Evolutionary conservation across 495 filamentous ascomycete genomes (phyloP), one percentile per base, ranked within the genome.

Genomic region (Daldinia vernicosa): DNA sequence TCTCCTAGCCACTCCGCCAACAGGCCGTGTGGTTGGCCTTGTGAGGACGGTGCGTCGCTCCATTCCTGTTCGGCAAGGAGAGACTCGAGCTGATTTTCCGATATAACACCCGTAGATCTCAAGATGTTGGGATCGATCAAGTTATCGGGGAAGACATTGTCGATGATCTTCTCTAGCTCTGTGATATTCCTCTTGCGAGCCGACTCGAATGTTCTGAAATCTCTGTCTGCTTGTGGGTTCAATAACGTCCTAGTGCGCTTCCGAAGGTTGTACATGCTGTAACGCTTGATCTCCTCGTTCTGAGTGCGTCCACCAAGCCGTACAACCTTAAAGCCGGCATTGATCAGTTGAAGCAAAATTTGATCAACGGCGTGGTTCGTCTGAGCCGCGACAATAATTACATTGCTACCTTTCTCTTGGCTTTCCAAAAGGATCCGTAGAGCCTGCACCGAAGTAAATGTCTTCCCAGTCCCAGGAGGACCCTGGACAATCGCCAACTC

Each of bases 351-450:
- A 4, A 80, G 80, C 14, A 99, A 83, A 1, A 98, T 79, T 73
- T 97, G 95, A 71, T 98, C 95, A 0, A 98, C 78, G 0, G 95
- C 95, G 78, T 99, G 94, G 66, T 99, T 99, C 3, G 95, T 98
- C 69, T 98, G 92, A 26, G 92, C 92, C 0, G 93, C 84, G 6
- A 97, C 81, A 24, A 97, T 83, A 35, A 97, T 89, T 2, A 80
- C 78, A 9, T 79, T 78, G 26, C 52, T 40, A 8, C 80, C 80
- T 1, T 74, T 62, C n/a, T 66, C 63, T 81, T 88, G 85, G 60
- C 91, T 93, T 1, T 82, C 75, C 0, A 97, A 79, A 56, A 97
- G 76, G 4, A 91, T 81, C 50, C 86, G 88, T 30, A 98, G 75
- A 1, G 92, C 92, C 40, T 88, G 76, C 0, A 94, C 85, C 0